These are phyloP conservation scores for Trichosanthes cucumerina DNA, from an alignment of 306 rosid genomes.

Conservation along the genomic window DNA sequence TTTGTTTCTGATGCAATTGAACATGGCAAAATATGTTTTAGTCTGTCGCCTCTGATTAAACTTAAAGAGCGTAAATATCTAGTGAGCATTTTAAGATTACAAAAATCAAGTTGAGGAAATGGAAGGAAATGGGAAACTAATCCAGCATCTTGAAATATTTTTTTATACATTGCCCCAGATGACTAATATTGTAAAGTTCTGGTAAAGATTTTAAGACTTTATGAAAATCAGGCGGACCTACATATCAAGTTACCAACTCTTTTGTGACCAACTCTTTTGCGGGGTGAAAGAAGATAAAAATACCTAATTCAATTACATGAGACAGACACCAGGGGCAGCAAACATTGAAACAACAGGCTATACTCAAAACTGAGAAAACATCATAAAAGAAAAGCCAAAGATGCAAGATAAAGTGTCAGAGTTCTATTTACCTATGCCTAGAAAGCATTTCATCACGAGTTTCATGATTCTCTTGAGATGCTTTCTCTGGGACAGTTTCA, in stretches of 20 bases:
- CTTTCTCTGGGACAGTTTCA: constrained; percentile 37
- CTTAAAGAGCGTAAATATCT: not conserved
- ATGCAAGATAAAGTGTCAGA: not conserved
- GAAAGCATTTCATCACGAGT: constrained; percentile 71
- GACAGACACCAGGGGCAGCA: not conserved
- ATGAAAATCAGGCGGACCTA: not conserved
- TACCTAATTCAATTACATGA: not conserved
- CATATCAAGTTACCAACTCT: not conserved
- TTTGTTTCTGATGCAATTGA: not conserved
- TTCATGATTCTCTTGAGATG: constrained; percentile 37
- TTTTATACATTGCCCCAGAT: not conserved
- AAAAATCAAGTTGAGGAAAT: not conserved
- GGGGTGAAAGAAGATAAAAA: not conserved
- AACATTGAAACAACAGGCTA: not conserved
- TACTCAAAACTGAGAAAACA: not conserved
- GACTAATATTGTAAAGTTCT: not conserved
- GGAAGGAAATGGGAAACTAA: not conserved
- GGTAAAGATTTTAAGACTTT: not conserved
- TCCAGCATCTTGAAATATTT: not conserved
- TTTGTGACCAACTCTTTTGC: not conserved
- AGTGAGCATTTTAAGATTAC: not conserved
- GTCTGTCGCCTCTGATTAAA: not conserved
- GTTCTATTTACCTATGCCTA: constrained; percentile 33
- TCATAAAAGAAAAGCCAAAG: not conserved
- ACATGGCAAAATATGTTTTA: not conserved